A percentile compares a stretch with the other conserved stretches of the same genome.
Evolutionary conservation across 805 yeast species (phyloP).

Genomic region (Cyberlindnera mrakii): DNA sequence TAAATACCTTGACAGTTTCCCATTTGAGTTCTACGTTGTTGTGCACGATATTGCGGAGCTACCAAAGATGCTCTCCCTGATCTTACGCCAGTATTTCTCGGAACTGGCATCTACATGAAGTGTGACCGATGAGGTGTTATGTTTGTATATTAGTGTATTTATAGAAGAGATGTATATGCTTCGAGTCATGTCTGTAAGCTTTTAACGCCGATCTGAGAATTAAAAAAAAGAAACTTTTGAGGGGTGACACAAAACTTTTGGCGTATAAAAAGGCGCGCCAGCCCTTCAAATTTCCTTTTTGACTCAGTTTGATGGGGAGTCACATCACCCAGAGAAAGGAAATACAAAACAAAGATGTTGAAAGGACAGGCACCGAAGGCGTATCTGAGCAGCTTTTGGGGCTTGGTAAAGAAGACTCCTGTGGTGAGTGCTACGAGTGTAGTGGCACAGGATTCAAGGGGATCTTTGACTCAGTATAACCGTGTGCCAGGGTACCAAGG

Average conservation of each 20-base stretch:
- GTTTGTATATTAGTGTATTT: conserved; percentile 1
- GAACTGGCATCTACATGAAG: conserved; percentile 44
- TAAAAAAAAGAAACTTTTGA: too few relatives aligned
- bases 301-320: too few relatives aligned
- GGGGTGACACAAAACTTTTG: too few relatives aligned
- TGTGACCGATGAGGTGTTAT: neutral
- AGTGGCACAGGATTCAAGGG: conserved; percentile 3
- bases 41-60: conserved; percentile 83
- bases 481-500: neutral
- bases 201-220: too few relatives aligned
- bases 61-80: conserved; percentile 85
- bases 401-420: neutral
- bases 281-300: too few relatives aligned
- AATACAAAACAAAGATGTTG: too few relatives aligned
- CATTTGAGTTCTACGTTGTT: conserved; percentile 94
- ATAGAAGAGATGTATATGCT: too few relatives aligned
- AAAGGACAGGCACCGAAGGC: neutral
- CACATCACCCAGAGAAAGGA: too few relatives aligned
- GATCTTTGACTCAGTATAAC: conserved; percentile 2
- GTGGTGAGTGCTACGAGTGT: too few relatives aligned
- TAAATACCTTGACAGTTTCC: conserved; percentile 87
- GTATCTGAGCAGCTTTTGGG: neutral
- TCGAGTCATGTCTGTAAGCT: conserved; percentile 1
- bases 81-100: conserved; percentile 86
- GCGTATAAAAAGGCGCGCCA: too few relatives aligned